Evolutionary conservation across 352 stramenopile species (phyloP), one percentile per base, ranked within the genome.

Genomic region (Globisporangium uncinulatum): DNA sequence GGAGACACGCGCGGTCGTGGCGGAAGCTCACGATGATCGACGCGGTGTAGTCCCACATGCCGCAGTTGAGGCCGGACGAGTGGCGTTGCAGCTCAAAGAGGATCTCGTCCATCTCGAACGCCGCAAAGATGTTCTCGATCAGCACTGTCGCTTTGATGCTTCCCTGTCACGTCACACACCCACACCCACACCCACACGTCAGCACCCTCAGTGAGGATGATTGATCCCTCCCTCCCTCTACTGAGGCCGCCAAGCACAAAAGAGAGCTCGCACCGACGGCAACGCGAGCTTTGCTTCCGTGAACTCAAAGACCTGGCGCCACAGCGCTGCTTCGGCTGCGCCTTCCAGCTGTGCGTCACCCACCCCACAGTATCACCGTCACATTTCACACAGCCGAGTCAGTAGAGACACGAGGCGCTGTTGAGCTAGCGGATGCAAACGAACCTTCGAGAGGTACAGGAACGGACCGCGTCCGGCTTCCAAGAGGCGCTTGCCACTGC

Each of bases 31-130:
- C 97, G 63, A 98, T 96, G 65, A 97, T 97, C 17, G 89, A 98
- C 59, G 97, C 97, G 7, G 97, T 95, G 71, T 98, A 98, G 71
- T 98, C 95, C 94, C 95, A 99, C 63, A 97, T 94, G 39, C 96
- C 96, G 68, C 95, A 98, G 71, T 99, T 99, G 42, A 99, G 70
- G 29, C 95, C 96, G 11, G 86, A 72, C 17, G 89, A 98, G 74
- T 99, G 93, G 58, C 97, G 79, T 47, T 89, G 86, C 51, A 99
- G 80, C 69, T 98, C 95, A 60, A 94, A 98, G 4, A 98, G 73
- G 57, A 95, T 92, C 55, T 98, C 95, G 61, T 99, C 95, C 92
- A 98, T 98, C 62, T 98, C 83, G 66, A 98, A 98, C 17, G 91
- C 93, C 8, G 95, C 96, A 52, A 96, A 96, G 56, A 99, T 97